phyloP scores from a whole-genome alignment of 1,284 basidiomycete species.

The Anthracocystis setariae region DNA sequence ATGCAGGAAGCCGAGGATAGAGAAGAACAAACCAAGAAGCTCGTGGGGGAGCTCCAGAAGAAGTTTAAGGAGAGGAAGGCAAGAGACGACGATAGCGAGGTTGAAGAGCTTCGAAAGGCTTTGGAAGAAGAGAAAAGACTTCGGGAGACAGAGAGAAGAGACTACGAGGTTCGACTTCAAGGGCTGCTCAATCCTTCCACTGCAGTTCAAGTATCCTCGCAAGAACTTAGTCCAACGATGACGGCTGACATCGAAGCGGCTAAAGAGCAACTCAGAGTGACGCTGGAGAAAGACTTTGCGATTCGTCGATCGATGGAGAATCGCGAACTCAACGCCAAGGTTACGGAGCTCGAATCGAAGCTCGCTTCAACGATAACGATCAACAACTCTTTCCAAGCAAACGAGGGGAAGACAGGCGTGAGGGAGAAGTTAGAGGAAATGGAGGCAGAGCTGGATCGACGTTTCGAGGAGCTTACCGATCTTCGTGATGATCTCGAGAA shows the following conservation, averaged over 20 bases:
- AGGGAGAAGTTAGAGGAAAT: constrained; percentile 12
- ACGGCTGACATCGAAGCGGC: constrained; percentile 8
- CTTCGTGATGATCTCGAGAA: constrained; percentile 23
- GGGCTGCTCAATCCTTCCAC: constrained; percentile 4
- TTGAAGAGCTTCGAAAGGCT: constrained; percentile 8
- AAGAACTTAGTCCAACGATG: background rate
- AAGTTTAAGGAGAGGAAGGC: background rate
- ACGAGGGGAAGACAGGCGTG: background rate
- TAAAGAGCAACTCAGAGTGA: constrained; percentile 19
- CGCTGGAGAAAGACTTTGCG: constrained; percentile 40
- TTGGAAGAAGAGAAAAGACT: constrained; percentile 29
- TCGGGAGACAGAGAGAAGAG: constrained; percentile 29
- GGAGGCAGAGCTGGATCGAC: constrained; percentile 20
- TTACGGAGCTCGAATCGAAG: constrained; percentile 17
- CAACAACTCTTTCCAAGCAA: background rate
- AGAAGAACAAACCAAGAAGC: constrained; percentile 10
- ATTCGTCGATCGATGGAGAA: constrained; percentile 29
- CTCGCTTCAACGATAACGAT: constrained; percentile 3
- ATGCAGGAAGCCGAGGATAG: constrained; percentile 19
- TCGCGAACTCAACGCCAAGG: constrained; percentile 3
- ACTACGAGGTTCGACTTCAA: constrained; percentile 34
- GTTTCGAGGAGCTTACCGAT: constrained; percentile 29
- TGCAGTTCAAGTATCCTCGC: too few species aligned
- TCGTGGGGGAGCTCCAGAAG: constrained; percentile 13
- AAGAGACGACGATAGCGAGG: background rate